A percentile compares a stretch with the other conserved stretches of the same genome.
Evolutionary conservation across 371 early-diverging fungal species (phyloP).

Genomic region (Rhizopus microsporus): DNA sequence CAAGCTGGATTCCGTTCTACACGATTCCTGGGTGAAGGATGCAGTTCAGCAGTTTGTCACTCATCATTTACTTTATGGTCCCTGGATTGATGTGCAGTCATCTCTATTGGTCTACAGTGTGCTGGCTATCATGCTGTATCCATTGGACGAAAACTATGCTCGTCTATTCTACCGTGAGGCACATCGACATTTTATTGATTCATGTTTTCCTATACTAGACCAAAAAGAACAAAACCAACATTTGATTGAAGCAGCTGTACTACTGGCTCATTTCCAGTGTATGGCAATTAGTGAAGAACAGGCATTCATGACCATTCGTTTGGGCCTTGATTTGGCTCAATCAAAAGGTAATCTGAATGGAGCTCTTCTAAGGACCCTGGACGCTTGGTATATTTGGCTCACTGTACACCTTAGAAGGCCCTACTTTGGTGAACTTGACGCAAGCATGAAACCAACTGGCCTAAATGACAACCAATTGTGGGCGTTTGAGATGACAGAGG

Average conservation of each 20-base stretch:
- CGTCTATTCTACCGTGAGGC: conserved; percentile 33
- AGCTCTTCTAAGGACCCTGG: conserved; percentile 6
- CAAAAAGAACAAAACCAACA: conserved; percentile 3
- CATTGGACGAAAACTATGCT: background rate
- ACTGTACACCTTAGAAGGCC: conserved; percentile 20
- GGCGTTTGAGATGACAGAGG: conserved; percentile 18
- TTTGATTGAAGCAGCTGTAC: conserved; percentile 27
- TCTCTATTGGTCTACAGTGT: conserved; percentile 11
- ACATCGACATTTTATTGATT: conserved; percentile 27
- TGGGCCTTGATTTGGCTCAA: conserved; percentile 11
- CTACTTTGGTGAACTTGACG: conserved; percentile 11
- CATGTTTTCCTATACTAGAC: conserved; percentile 14
- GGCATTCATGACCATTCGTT: conserved; percentile 26
- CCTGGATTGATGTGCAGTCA: conserved; percentile 26
- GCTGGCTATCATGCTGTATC: conserved; percentile 1
- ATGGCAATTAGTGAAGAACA: conserved; percentile 32
- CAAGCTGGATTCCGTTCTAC: too few relatives aligned
- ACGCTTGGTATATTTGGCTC: conserved; percentile 28
- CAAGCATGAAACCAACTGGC: background rate
- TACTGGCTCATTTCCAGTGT: conserved; percentile 44
- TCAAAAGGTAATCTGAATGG: background rate
- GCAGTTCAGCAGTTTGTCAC: conserved; percentile 14
- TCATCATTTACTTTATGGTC: conserved; percentile 37
- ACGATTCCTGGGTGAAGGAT: conserved; percentile 8
- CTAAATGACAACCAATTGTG: conserved; percentile 1